These are phyloP conservation scores for Phytophthora meadii DNA, from an alignment of 352 stramenopile genomes.

Conservation along the genomic window DNA sequence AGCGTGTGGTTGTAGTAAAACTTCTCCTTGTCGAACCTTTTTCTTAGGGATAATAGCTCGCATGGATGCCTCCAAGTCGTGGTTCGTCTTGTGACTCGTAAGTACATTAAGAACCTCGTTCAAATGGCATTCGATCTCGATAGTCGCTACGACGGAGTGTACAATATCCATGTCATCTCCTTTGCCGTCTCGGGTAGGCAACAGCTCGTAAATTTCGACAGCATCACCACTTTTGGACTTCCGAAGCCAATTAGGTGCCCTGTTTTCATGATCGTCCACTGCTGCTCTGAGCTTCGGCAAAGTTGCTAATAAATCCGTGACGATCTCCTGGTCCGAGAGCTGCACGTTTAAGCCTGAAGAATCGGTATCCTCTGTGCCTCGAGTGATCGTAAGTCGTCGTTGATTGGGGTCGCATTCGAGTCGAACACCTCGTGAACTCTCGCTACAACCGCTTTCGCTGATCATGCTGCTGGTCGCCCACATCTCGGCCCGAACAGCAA, in stretches of 20 bases:
- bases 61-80: constrained; percentile 59
- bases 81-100: constrained; percentile 49
- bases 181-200: constrained; percentile 36
- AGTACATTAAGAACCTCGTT: constrained; percentile 74
- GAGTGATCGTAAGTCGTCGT: constrained; percentile 32
- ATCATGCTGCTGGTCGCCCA: constrained; percentile 45
- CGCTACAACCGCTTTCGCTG: constrained; percentile 37
- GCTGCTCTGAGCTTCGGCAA: constrained; percentile 53
- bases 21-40: constrained; percentile 40
- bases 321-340: constrained; percentile 51
- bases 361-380: constrained; percentile 16
- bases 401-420: constrained; percentile 29
- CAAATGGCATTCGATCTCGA: constrained; percentile 63
- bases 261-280: constrained; percentile 41
- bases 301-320: constrained; percentile 51
- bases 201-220: constrained; percentile 58
- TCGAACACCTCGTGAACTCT: constrained; percentile 33
- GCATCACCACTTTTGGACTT: constrained; percentile 52
- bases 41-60: constrained; percentile 44
- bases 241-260: constrained; percentile 46
- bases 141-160: constrained; percentile 55
- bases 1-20: constrained; percentile 37
- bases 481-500: constrained; percentile 28
- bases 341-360: constrained; percentile 23
- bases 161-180: constrained; percentile 62